A percentile compares a stretch with the other conserved stretches of the same genome.
Conservation (phyloP, 169 alveolate genomes). For the Perkinsus chesapeaki region DNA sequence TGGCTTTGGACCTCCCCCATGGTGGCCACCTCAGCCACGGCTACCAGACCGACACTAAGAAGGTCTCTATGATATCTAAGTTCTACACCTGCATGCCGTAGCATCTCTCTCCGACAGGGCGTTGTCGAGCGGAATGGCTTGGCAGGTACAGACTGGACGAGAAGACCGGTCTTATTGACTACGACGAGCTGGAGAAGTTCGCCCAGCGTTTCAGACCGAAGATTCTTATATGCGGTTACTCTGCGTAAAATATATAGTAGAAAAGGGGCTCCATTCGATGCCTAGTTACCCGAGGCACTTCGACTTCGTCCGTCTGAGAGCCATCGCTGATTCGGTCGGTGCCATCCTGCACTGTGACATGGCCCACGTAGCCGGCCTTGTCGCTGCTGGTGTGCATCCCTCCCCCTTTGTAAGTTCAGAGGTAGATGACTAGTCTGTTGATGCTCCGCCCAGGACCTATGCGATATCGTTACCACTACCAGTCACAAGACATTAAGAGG, state of each 20-base stretch:
- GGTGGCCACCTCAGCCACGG: conserved; percentile 82
- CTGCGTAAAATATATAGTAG: conserved; percentile 45
- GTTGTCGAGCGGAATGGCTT: neutral
- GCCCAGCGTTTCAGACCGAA: conserved; percentile 63
- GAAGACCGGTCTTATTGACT: conserved; percentile 82
- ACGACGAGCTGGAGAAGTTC: conserved; percentile 73
- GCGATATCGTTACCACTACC: conserved; percentile 95
- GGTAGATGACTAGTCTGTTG: neutral
- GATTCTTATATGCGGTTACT: conserved; percentile 54
- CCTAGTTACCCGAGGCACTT: conserved; percentile 63
- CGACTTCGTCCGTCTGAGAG: conserved; percentile 73
- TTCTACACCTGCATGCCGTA: conserved; percentile 3
- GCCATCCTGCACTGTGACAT: conserved; percentile 93
- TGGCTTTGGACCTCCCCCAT: conserved; percentile 70
- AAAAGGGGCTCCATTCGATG: conserved; percentile 41
- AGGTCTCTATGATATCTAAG: conserved; percentile 18
- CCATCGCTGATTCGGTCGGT: conserved; percentile 86
- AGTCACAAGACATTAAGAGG: conserved; percentile 94
- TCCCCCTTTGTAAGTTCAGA: conserved; percentile 66
- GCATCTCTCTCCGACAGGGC: neutral
- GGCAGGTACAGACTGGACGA: conserved; percentile 7
- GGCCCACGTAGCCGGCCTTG: conserved; percentile 91
- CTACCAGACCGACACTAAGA: conserved; percentile 40
- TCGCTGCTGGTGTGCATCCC: conserved; percentile 82
- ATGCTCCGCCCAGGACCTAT: conserved; percentile 55